phyloP scores from a whole-genome alignment of 176 grass and related monocot species.

The Canna indica region DNA sequence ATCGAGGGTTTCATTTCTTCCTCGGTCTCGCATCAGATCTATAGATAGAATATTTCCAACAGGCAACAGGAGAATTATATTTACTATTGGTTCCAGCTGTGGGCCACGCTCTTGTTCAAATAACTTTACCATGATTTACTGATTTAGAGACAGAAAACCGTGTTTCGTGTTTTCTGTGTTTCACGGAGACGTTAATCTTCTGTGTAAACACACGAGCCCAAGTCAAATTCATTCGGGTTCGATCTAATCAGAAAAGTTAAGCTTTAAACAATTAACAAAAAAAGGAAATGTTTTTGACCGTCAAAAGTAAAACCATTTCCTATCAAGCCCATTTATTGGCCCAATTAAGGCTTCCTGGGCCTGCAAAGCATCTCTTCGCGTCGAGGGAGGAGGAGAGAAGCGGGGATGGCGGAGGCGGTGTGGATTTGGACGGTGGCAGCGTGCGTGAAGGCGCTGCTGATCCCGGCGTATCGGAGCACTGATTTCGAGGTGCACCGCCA shows the following conservation, averaged over 20 bases:
- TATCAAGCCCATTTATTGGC: not conserved
- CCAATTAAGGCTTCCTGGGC: not conserved
- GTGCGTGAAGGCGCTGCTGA: slow-evolving; percentile 64
- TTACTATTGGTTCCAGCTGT: not conserved
- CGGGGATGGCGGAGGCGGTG: slow-evolving; percentile 5
- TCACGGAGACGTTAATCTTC: too few relatives aligned
- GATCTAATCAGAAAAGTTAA: too few relatives aligned
- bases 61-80: not conserved
- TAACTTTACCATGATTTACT: not conserved
- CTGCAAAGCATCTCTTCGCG: not conserved
- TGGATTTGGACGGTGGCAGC: slow-evolving; percentile 57
- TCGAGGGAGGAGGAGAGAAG: not conserved
- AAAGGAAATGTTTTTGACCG: too few relatives aligned
- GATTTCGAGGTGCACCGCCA: slow-evolving; percentile 92
- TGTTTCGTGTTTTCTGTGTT: not conserved
- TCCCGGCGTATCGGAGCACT: slow-evolving; percentile 66
- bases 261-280: too few relatives aligned
- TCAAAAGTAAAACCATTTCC: too few relatives aligned
- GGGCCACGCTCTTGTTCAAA: not conserved
- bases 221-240: too few relatives aligned
- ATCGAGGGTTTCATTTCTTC: too few relatives aligned
- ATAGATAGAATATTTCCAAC: too few relatives aligned
- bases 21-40: too few relatives aligned
- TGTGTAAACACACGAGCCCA: too few relatives aligned
- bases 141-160: not conserved